Evolutionary conservation across 495 filamentous ascomycete species (phyloP).

Genomic region (Tuber brumale): DNA sequence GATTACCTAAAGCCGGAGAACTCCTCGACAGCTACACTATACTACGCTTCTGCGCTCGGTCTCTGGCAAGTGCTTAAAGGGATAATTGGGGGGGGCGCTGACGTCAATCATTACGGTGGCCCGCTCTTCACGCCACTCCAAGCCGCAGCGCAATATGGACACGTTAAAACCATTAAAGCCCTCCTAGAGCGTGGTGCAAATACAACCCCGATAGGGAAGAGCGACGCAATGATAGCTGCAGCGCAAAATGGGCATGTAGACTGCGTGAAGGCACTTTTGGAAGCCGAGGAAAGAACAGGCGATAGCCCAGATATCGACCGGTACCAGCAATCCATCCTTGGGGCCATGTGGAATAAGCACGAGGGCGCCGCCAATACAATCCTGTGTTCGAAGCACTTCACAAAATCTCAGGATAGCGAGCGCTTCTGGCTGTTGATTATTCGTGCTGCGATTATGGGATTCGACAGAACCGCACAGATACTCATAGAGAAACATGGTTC

Average conservation of each 20-base stretch:
- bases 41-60: not conserved
- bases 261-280: not conserved
- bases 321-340: not conserved
- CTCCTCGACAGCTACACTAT: not conserved
- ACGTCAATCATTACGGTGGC: not conserved
- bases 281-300: not conserved
- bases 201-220: not conserved
- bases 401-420: not conserved
- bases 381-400: not conserved
- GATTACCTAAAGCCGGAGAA: not conserved
- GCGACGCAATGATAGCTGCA: not conserved
- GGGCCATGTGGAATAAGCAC: not conserved
- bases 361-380: not conserved
- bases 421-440: not conserved
- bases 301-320: not conserved
- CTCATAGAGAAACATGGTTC: not conserved
- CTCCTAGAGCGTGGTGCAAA: not conserved
- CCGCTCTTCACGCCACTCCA: not conserved
- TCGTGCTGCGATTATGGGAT: not conserved
- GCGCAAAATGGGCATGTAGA: not conserved
- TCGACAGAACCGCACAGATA: not conserved
- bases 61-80: not conserved
- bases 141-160: not conserved
- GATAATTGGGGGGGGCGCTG: not conserved
- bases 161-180: not conserved